Evolutionary conservation across 225 moss, liverwort and hornwort genomes (phyloP).

Genomic region (Straminergon stramineum): DNA sequence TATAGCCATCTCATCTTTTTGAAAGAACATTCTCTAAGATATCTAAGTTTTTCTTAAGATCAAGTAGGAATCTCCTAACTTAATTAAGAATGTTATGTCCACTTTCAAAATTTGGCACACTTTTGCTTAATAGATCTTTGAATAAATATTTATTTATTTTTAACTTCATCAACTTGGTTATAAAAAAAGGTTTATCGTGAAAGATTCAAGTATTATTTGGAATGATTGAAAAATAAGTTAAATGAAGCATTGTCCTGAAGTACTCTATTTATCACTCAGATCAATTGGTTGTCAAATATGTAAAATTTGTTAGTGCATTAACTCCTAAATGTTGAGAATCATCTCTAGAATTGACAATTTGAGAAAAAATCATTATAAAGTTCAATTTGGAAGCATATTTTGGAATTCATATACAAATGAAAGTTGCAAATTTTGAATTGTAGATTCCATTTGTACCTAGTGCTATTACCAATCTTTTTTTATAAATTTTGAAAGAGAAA

Average conservation of each 20-base stretch:
- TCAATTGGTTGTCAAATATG: too few relatives aligned
- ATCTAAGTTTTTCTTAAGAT: not conserved
- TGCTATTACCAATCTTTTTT: too few relatives aligned
- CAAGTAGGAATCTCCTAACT: too few relatives aligned
- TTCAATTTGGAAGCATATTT: too few relatives aligned
- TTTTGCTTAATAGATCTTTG: not conserved
- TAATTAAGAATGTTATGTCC: not conserved
- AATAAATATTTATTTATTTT: not conserved
- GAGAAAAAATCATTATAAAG: too few relatives aligned
- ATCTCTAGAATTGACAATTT: too few relatives aligned
- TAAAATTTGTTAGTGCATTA: too few relatives aligned
- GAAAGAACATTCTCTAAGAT: rapidly evolving
- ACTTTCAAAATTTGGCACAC: not conserved
- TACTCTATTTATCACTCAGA: not conserved
- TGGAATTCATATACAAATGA: too few relatives aligned
- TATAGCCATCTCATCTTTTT: not conserved
- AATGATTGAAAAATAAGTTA: not conserved
- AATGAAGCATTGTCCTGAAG: not conserved
- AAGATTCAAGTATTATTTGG: not conserved
- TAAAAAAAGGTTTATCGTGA: not conserved
- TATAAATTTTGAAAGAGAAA: too few relatives aligned
- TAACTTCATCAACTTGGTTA: not conserved
- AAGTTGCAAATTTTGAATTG: too few relatives aligned
- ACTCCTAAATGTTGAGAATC: too few relatives aligned
- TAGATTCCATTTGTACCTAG: too few relatives aligned